Conservation (phyloP, 1,284 basidiomycete species). For the Somion occarium region DNA sequence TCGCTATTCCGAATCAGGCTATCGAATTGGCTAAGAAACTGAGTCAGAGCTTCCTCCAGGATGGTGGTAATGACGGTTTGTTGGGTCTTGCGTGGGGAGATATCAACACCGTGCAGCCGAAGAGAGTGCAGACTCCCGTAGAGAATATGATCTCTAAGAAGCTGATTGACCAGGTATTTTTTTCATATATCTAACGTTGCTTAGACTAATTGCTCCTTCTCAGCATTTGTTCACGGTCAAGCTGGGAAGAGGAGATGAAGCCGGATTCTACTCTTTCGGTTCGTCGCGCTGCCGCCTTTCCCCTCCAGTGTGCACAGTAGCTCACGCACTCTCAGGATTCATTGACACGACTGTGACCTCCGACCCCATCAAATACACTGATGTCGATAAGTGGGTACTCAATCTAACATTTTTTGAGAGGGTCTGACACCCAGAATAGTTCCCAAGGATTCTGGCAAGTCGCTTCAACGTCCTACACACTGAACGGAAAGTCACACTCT, state of each 20-base stretch:
- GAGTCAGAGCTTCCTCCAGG: slow-evolving; percentile 30
- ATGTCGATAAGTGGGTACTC: slow-evolving; percentile 24
- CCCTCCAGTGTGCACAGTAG: not conserved
- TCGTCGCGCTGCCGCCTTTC: not conserved
- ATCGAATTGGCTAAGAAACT: slow-evolving; percentile 33
- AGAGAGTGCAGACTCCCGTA: slow-evolving; percentile 30
- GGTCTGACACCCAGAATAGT: slow-evolving; percentile 10
- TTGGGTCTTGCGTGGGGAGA: slow-evolving; percentile 30
- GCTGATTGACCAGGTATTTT: slow-evolving; percentile 23
- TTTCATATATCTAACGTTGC: slow-evolving; percentile 1
- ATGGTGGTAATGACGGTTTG: slow-evolving; percentile 33
- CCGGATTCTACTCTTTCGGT: slow-evolving; percentile 35
- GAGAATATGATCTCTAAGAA: slow-evolving; percentile 33
- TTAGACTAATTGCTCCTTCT: not conserved
- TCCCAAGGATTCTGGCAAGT: slow-evolving; percentile 34
- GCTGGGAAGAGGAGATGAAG: slow-evolving; percentile 25
- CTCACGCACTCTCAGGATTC: slow-evolving; percentile 15
- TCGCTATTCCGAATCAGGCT: slow-evolving; percentile 29
- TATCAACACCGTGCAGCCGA: slow-evolving; percentile 33
- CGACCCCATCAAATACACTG: slow-evolving; percentile 24
- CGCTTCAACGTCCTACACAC: slow-evolving; percentile 20
- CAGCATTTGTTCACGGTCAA: slow-evolving; percentile 31
- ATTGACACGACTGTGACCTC: slow-evolving; percentile 27
- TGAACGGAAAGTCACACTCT: slow-evolving; percentile 24
- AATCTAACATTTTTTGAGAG: slow-evolving; percentile 12